phyloP scores from a whole-genome alignment of 2,329 filamentous ascomycete genomes.

The Orbilia ellipsospora region DNA sequence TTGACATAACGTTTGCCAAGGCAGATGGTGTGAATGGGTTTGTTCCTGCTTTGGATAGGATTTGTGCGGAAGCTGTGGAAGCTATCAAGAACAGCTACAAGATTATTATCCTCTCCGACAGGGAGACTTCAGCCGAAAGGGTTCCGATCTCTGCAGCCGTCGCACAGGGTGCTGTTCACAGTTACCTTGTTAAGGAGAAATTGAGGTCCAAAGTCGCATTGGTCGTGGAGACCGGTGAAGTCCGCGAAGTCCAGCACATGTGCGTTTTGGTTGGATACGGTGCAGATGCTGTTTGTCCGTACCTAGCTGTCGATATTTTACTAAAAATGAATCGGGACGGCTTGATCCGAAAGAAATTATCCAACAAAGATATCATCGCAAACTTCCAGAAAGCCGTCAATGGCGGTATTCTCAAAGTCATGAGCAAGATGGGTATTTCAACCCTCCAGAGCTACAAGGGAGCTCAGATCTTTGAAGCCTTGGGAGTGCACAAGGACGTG shows the following conservation, averaged over 20 bases:
- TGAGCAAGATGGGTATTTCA: slow-evolving; percentile 99
- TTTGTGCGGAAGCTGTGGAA: slow-evolving; percentile 84
- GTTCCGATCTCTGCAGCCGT: slow-evolving; percentile 87
- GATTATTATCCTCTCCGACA: slow-evolving; percentile 88
- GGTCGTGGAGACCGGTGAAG: slow-evolving; percentile 91
- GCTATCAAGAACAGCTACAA: slow-evolving; percentile 85
- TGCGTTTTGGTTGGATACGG: slow-evolving; percentile 97
- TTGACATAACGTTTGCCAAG: slow-evolving; percentile 95
- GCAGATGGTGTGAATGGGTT: slow-evolving; percentile 84
- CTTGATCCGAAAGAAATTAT: slow-evolving; percentile 88
- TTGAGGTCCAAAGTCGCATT: slow-evolving; percentile 90
- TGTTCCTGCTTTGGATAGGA: slow-evolving; percentile 84
- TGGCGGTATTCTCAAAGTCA: slow-evolving; percentile 96
- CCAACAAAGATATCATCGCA: slow-evolving; percentile 82
- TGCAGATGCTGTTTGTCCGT: slow-evolving; percentile 92
- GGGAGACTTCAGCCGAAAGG: slow-evolving; percentile 82
- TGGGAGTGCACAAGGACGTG: slow-evolving; percentile 90
- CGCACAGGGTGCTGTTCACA: slow-evolving; percentile 92
- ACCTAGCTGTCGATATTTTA: slow-evolving; percentile 95
- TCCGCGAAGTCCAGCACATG: slow-evolving; percentile 98
- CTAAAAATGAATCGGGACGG: slow-evolving; percentile 95
- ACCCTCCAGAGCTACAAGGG: slow-evolving; percentile 97
- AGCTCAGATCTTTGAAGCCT: slow-evolving; percentile 95
- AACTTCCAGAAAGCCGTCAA: slow-evolving; percentile 98
- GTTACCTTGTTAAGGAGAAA: slow-evolving; percentile 94